Base-by-base conservation (phyloP, 805 yeast genomes). In the Zygosaccharomyces siamensis region DNA sequence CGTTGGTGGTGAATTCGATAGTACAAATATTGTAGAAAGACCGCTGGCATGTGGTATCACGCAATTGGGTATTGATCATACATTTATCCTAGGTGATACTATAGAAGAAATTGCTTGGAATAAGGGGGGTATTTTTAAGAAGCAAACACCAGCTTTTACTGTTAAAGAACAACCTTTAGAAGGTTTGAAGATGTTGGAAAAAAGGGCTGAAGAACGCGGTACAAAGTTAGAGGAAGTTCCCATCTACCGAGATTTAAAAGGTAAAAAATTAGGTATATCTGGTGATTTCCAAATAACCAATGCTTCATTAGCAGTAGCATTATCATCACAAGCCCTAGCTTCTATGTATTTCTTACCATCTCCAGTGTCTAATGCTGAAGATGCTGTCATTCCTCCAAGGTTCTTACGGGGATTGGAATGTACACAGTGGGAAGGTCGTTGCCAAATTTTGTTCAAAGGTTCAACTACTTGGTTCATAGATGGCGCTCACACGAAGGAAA, bases 1-100 rank as follows among this genome's bases (percentile, higher is more conserved):
- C 20, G 96, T 93, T 42, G 99, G 99, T 26, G 99, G 99, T 5
- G 95, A 87, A 63, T 89, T 81, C 61, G 99, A 93, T 67, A 88
- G 97, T n/a, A 93, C 99, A 10, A 93, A 93, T 64, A 78, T 93
- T 2, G 79, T 93, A 43, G 80, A 75, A 38, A 70, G 74, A 38
- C 98, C 99, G 16, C 78, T 86, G 0, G 90, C 82, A 1, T 83
- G 96, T 41, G 99, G 95, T 33, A 84, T 93, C 14, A 72, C 93
- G 2, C 77, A 92, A 5, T 69, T 93, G 51, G 99, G 98, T 0
- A 84, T 93, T 39, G 99, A 93, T 66, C 99, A 93, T 66, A 84
- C 89, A 0, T 73, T 80, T 47, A 82, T 89, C 76, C 72, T 93
- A 46, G 99, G 99, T 6, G 73, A 81, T 54, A 90, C 97, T 0